Conservation (phyloP, 306 rosid species). For the Quercus parvula region DNA sequence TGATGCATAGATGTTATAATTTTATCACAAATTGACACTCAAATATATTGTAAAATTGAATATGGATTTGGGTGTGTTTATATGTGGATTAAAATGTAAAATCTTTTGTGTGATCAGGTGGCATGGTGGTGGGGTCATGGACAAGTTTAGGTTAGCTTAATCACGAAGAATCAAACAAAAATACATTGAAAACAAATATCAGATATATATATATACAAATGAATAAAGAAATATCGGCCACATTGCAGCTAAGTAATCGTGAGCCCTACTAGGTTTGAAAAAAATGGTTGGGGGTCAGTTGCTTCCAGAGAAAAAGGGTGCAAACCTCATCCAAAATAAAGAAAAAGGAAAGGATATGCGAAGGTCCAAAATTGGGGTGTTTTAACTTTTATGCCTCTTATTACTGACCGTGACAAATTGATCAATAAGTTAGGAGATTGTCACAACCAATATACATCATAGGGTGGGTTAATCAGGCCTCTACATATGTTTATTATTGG, state of each 20-base stretch:
- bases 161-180: conserved; percentile 76
- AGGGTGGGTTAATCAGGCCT: too few species aligned
- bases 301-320: not conserved
- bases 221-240: conserved; percentile 25
- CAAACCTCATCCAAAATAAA: not conserved
- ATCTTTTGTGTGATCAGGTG: conserved; percentile 28
- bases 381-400: too few species aligned
- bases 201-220: not conserved
- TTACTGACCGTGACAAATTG: too few species aligned
- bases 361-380: too few species aligned
- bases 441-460: too few species aligned
- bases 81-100: conserved; percentile 1
- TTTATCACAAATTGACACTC: too few species aligned
- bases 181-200: conserved; percentile 21
- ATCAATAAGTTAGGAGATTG: too few species aligned
- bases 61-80: not conserved
- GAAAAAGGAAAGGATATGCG: too few species aligned
- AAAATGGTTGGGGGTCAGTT: not conserved
- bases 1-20: too few species aligned
- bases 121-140: conserved; percentile 32
- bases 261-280: not conserved
- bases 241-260: not conserved
- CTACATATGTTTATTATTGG: too few species aligned
- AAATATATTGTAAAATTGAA: too few species aligned
- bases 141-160: conserved; percentile 73